Evolutionary conservation across 176 grass and related monocot genomes (phyloP), one percentile per base, ranked within the genome.

Genomic region (Ananas comosus): DNA sequence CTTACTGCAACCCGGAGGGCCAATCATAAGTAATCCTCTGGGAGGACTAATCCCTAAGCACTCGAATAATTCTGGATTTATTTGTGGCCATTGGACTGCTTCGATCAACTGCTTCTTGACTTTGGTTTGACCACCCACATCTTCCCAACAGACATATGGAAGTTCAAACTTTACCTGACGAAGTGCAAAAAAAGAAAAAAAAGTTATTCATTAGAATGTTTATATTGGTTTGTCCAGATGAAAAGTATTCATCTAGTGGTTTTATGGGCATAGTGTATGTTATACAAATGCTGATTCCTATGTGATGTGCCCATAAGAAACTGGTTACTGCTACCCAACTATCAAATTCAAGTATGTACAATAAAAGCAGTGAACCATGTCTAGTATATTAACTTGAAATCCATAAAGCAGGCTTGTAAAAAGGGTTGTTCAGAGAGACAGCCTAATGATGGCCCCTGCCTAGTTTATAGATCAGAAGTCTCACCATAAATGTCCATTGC

Each of bases 1-100:
- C 80, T 97, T 97, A 72, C 89, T 92, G 74, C 93, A 96, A 52
- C 93, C 89, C 76, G 93, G 93, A 24, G 93, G 93, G 19, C 93
- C 93, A 64, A 89, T 96, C 93, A 96, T 90, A 49, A 96, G 65
- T 65, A 92, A 70, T 75, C 89, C 86, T 67, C 82, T 83, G 19
- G 86, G 86, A n/a, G 93, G 83, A 2, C 50, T 65, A 65, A 87
- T 81, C 52, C 92, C 93, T 75, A 96, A 24, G 24, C 74, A 74
- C 64, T 69, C 51, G 74, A 96, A 92, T 70, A 77, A 71, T 67
- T 96, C 81, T 54, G 88, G 86, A 61, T 74, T 80, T 76, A 76
- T 81, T 65, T 90, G 93, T n/a, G 92, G 88, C 76, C 68, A 87
- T 33, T 89, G 79, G 57, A 97, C 88, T 23, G 84, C 84, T 84